Evolutionary conservation across 352 stramenopile species (phyloP).

Genomic region (Pythium dissotocum): DNA sequence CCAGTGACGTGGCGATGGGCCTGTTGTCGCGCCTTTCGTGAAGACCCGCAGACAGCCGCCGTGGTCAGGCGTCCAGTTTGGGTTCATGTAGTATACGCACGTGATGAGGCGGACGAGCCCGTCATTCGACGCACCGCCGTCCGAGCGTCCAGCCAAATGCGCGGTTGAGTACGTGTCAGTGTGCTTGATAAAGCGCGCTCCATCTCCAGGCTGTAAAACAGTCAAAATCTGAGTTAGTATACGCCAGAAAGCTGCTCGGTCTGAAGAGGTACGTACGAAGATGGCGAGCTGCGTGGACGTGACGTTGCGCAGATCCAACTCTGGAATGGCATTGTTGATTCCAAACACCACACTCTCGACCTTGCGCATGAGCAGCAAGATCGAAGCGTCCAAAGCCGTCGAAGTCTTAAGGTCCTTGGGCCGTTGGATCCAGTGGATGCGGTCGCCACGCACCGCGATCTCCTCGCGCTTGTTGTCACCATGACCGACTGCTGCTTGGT

Average conservation of each 20-base stretch:
- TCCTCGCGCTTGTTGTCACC: conserved; percentile 46
- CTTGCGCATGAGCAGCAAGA: conserved; percentile 47
- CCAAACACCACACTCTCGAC: conserved; percentile 58
- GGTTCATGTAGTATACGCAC: conserved; percentile 88
- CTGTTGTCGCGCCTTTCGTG: conserved; percentile 11
- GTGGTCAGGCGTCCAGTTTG: conserved; percentile 56
- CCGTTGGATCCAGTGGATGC: conserved; percentile 65
- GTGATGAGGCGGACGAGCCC: conserved; percentile 65
- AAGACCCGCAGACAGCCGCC: conserved; percentile 74
- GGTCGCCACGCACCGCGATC: conserved; percentile 51
- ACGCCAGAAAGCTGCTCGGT: background rate
- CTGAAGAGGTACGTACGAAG: conserved; percentile 48
- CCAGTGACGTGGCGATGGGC: conserved; percentile 23
- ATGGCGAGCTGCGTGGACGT: conserved; percentile 77
- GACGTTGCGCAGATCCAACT: conserved; percentile 62
- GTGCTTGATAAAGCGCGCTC: conserved; percentile 69
- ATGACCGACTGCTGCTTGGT: conserved; percentile 49
- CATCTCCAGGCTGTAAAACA: conserved; percentile 53
- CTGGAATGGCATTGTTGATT: conserved; percentile 47
- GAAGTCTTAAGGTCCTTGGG: conserved; percentile 38
- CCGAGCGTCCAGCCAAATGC: conserved; percentile 28
- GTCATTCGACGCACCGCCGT: conserved; percentile 14
- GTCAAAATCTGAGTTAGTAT: background rate
- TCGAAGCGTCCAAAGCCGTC: conserved; percentile 29
- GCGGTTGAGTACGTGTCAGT: conserved; percentile 60